A percentile compares a stretch with the other conserved stretches of the same genome.
Evolutionary conservation across 768 basidiomycete genomes (phyloP).

Genomic region (Kwoniella newhampshirensis): DNA sequence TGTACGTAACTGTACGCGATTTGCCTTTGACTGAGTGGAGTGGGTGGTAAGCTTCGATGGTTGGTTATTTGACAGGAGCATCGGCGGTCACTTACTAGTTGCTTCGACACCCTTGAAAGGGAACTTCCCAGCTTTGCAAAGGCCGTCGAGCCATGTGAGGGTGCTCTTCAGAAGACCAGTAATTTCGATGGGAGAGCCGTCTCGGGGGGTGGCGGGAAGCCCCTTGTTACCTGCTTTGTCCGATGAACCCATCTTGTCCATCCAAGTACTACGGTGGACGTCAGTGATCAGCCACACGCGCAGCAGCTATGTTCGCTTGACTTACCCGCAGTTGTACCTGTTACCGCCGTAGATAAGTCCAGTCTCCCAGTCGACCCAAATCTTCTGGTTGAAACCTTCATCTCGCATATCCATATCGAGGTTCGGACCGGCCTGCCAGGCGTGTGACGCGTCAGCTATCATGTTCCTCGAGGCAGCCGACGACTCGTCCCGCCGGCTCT

Average conservation of each 20-base stretch:
- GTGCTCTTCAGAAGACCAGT: constrained; percentile 91
- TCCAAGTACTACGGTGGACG: constrained; percentile 55
- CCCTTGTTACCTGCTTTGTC: constrained; percentile 89
- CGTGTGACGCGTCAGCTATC: too few species aligned
- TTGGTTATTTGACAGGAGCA: not conserved
- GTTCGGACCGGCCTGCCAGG: constrained; percentile 85
- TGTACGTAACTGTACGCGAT: constrained; percentile 73
- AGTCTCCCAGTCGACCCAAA: constrained; percentile 93
- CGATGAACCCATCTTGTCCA: constrained; percentile 95
- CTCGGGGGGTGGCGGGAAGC: constrained; percentile 89
- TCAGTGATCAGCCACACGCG: too few species aligned
- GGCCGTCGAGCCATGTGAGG: constrained; percentile 76
- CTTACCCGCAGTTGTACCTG: constrained; percentile 54
- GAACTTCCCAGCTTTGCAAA: constrained; percentile 68
- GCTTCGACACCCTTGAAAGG: constrained; percentile 87
- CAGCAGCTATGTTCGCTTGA: too few species aligned
- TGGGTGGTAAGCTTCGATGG: not conserved
- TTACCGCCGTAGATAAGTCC: constrained; percentile 88
- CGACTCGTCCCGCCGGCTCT: too few species aligned
- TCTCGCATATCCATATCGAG: constrained; percentile 97
- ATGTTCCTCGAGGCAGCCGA: too few species aligned
- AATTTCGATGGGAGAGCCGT: constrained; percentile 94
- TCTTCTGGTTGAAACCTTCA: constrained; percentile 87
- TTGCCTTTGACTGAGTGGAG: constrained; percentile 65
- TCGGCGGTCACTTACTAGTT: constrained; percentile 60